Conservation (phyloP, 371 early-diverging fungal species). For the Rhizopus arrhizus region DNA sequence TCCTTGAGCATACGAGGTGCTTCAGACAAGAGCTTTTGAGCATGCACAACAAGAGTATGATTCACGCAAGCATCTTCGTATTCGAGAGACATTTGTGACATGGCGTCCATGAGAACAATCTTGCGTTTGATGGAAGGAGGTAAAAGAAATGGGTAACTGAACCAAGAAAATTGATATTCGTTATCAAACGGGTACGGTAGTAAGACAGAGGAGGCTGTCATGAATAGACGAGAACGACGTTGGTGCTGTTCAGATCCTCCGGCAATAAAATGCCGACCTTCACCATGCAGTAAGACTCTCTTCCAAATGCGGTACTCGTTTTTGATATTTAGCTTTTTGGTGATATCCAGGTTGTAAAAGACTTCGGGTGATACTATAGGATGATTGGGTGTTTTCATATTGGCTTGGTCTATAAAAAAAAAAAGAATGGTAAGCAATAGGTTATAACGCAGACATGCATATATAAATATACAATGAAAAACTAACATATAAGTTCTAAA, state of each 20-base stretch:
- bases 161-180: slow-evolving; percentile 69
- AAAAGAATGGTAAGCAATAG: not conserved
- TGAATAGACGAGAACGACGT: slow-evolving; percentile 42
- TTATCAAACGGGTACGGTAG: slow-evolving; percentile 47
- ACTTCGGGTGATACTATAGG: slow-evolving; percentile 20
- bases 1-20: slow-evolving; percentile 47
- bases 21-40: slow-evolving; percentile 69
- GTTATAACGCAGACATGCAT: slow-evolving; percentile 30
- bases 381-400: slow-evolving; percentile 20
- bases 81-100: slow-evolving; percentile 81
- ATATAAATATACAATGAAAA: slow-evolving; percentile 14
- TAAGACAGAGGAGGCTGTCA: slow-evolving; percentile 37
- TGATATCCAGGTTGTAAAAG: slow-evolving; percentile 67
- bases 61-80: slow-evolving; percentile 85
- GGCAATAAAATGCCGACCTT: slow-evolving; percentile 40
- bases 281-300: slow-evolving; percentile 43
- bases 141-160: slow-evolving; percentile 75
- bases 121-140: slow-evolving; percentile 76
- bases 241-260: slow-evolving; percentile 35
- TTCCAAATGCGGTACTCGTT: slow-evolving; percentile 80
- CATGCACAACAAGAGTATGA: slow-evolving; percentile 69
- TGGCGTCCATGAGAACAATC: slow-evolving; percentile 78
- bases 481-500: slow-evolving; percentile 59
- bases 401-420: slow-evolving; percentile 34
- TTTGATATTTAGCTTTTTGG: slow-evolving; percentile 72